phyloP scores from a whole-genome alignment of 805 yeast genomes.

The Peterozyma toletana region DNA sequence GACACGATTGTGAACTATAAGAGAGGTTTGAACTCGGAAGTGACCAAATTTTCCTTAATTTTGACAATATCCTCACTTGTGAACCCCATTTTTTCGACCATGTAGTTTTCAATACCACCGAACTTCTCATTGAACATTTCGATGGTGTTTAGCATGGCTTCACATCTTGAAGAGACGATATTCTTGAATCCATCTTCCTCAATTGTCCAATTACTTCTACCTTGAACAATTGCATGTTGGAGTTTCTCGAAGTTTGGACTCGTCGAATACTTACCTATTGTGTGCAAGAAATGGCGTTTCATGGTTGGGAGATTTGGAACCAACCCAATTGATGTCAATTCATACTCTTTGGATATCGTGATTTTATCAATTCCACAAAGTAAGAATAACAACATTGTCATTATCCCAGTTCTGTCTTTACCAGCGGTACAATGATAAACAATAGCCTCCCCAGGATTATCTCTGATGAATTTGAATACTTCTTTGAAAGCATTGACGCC shows the following conservation, averaged over 20 bases:
- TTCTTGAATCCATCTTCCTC: slow-evolving; percentile 50
- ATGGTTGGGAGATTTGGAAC: slow-evolving; percentile 37
- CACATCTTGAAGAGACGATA: slow-evolving; percentile 57
- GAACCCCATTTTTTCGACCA: slow-evolving; percentile 35
- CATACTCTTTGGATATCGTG: slow-evolving; percentile 69
- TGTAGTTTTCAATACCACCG: slow-evolving; percentile 48
- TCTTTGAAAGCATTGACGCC: slow-evolving; percentile 41
- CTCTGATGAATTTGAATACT: slow-evolving; percentile 51
- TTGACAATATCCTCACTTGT: slow-evolving; percentile 32
- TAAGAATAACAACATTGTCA: slow-evolving; percentile 59
- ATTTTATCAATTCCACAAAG: slow-evolving; percentile 60
- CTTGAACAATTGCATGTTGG: slow-evolving; percentile 19
- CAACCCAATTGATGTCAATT: slow-evolving; percentile 62
- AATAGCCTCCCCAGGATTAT: slow-evolving; percentile 42
- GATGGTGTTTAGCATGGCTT: slow-evolving; percentile 61
- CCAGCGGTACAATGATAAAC: slow-evolving; percentile 81
- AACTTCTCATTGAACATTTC: slow-evolving; percentile 42
- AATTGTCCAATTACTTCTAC: slow-evolving; percentile 32
- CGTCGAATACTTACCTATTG: slow-evolving; percentile 13
- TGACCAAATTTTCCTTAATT: slow-evolving; percentile 24
- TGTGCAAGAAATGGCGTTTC: slow-evolving; percentile 23
- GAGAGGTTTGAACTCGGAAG: neutral
- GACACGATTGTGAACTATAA: no score
- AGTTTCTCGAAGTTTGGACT: slow-evolving; percentile 13
- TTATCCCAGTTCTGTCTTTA: slow-evolving; percentile 76